phyloP scores from a whole-genome alignment of 208 protist genomes.

The Trypanosoma rangeli region DNA sequence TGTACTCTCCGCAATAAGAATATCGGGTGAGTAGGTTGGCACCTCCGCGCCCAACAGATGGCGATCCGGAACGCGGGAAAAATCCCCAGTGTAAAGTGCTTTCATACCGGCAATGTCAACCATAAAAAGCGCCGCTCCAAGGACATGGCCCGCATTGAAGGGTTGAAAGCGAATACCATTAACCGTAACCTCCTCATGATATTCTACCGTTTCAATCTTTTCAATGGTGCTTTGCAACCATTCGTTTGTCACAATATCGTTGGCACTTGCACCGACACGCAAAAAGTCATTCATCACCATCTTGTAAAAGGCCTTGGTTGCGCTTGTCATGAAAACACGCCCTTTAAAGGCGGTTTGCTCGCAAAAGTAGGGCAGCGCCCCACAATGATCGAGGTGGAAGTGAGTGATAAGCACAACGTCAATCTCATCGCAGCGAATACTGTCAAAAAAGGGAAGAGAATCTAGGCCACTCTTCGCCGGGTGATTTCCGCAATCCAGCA shows the following conservation, averaged over 20 bases:
- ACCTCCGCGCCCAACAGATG: slow-evolving; percentile 98
- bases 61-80: slow-evolving; percentile 96
- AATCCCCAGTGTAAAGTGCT: slow-evolving; percentile 99
- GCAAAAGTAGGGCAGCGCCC: slow-evolving; percentile 96
- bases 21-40: slow-evolving; percentile 92
- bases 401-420: slow-evolving; percentile 97
- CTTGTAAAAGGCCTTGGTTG: slow-evolving; percentile 97
- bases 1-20: slow-evolving; percentile 98
- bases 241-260: slow-evolving; percentile 92
- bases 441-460: slow-evolving; percentile 98
- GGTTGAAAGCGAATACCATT: slow-evolving; percentile 97
- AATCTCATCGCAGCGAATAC: slow-evolving; percentile 91
- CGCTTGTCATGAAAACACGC: slow-evolving; percentile 97
- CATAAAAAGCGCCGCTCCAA: slow-evolving; percentile 98
- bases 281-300: slow-evolving; percentile 97
- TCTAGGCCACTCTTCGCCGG: slow-evolving; percentile 95
- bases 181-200: slow-evolving; percentile 95
- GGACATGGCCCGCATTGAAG: slow-evolving; percentile 98
- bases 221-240: slow-evolving; percentile 94
- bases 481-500: slow-evolving; percentile 99
- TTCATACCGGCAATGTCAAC: slow-evolving; percentile 97
- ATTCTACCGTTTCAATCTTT: slow-evolving; percentile 97
- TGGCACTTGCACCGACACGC: slow-evolving; percentile 83
- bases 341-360: slow-evolving; percentile 96
- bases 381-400: slow-evolving; percentile 98